These are phyloP conservation scores for Fusarium vanettenii DNA, from an alignment of 2,329 filamentous ascomycete genomes.

Conservation along the genomic window DNA sequence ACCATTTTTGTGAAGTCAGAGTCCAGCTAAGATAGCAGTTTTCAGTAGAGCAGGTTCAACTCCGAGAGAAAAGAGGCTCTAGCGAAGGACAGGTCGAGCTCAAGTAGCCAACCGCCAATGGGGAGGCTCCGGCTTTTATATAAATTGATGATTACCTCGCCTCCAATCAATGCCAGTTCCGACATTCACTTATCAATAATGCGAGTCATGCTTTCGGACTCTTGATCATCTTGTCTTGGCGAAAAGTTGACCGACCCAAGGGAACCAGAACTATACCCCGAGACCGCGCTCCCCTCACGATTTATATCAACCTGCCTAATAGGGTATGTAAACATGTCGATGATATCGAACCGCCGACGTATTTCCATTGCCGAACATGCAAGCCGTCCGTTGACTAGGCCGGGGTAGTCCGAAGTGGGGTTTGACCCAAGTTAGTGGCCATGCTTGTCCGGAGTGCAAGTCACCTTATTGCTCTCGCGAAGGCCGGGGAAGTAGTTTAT, in stretches of 20 bases:
- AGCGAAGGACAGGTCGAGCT: neutral
- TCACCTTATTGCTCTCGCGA: neutral
- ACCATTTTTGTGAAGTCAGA: conserved; percentile 7
- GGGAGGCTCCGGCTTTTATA: neutral
- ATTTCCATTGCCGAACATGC: conserved; percentile 3
- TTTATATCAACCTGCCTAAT: conserved; percentile 4
- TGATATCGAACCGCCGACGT: neutral
- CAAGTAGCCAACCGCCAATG: neutral
- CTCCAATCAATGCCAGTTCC: neutral
- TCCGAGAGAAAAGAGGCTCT: neutral
- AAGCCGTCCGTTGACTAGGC: neutral
- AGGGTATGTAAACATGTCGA: neutral
- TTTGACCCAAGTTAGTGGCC: neutral
- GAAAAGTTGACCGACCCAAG: neutral
- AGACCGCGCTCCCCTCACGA: neutral
- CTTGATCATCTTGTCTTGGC: neutral
- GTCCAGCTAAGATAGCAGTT: neutral
- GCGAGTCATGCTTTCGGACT: neutral
- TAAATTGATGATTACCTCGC: neutral
- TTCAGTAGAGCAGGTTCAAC: neutral
- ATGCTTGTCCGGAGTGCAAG: neutral
- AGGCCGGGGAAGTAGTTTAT: neutral
- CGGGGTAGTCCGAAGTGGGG: neutral
- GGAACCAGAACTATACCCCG: conserved; percentile 13
- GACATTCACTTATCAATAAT: neutral